Conservation (phyloP, 495 filamentous ascomycete species). For the Aspergillus bertholletiae region DNA sequence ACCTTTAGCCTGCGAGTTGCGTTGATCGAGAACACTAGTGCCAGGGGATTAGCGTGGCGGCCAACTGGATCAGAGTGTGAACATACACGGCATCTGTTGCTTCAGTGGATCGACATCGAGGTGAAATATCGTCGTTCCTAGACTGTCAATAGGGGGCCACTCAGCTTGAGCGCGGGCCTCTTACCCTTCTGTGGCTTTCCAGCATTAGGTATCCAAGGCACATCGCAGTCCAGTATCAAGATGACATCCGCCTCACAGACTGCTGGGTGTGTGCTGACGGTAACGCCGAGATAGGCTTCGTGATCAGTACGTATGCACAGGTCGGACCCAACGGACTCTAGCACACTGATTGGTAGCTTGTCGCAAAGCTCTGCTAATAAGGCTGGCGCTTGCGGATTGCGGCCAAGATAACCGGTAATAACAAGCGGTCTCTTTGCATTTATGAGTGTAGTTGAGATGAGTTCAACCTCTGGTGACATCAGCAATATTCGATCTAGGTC, state of each 20-base stretch:
- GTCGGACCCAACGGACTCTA: too few relatives aligned
- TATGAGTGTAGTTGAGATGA: constrained; percentile 63
- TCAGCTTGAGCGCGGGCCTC: too few relatives aligned
- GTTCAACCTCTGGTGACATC: constrained; percentile 55
- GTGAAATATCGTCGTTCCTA: constrained; percentile 61
- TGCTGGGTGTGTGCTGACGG: too few relatives aligned
- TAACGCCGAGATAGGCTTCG: too few relatives aligned
- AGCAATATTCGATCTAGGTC: constrained; percentile 72
- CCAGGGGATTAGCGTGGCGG: too few relatives aligned
- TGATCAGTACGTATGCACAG: too few relatives aligned
- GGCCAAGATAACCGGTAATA: constrained; percentile 74
- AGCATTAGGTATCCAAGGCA: constrained; percentile 63
- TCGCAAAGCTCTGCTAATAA: constrained; percentile 73
- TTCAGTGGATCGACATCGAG: constrained; percentile 82
- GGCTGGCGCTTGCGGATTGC: constrained; percentile 59
- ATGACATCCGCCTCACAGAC: constrained; percentile 88
- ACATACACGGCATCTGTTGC: constrained; percentile 78
- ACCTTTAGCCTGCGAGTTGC: too few relatives aligned
- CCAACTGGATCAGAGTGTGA: constrained; percentile 1
- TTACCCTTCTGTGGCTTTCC: constrained; percentile 45
- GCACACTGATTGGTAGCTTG: too few relatives aligned
- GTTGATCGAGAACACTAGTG: background rate
- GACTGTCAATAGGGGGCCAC: too few relatives aligned
- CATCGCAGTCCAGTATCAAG: constrained; percentile 78
- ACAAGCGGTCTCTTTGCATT: constrained; percentile 68